Evolutionary conservation across 257 asterid species (phyloP).

Genomic region (Nicotiana otophora): DNA sequence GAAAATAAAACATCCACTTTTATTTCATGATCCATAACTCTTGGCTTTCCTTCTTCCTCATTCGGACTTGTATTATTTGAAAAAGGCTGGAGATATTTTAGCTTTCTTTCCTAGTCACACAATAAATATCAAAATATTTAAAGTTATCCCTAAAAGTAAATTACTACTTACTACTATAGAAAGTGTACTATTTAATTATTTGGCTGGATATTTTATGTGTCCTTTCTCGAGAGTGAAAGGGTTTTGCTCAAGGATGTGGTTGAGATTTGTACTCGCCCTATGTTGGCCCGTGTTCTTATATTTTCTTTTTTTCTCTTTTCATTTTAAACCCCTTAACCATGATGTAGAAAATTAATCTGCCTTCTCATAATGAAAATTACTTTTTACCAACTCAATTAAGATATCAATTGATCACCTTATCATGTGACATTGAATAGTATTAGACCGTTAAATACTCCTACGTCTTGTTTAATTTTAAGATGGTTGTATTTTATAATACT

Average conservation of each 20-base stretch:
- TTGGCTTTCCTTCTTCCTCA: not conserved
- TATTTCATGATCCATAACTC: not conserved
- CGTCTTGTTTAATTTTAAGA: not conserved
- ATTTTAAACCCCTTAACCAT: not conserved
- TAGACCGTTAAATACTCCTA: not conserved
- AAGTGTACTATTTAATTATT: not conserved
- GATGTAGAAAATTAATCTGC: not conserved
- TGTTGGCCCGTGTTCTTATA: not conserved
- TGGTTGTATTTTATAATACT: not conserved
- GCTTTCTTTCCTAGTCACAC: not conserved
- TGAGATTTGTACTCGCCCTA: not conserved
- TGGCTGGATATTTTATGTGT: constrained; percentile 2
- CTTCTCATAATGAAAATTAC: constrained; percentile 1
- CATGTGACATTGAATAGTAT: not conserved
- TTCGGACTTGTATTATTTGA: not conserved
- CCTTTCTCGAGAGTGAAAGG: constrained; percentile 4
- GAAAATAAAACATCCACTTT: not conserved
- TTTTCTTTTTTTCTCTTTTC: not conserved
- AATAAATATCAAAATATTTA: not conserved
- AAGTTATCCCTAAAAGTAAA: not conserved
- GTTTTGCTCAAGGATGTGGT: not conserved
- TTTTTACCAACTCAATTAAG: not conserved
- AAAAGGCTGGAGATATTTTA: not conserved
- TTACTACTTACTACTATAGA: not conserved
- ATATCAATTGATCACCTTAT: not conserved